These are phyloP conservation scores for Acer negundo DNA, from an alignment of 345 rosid species.

Conservation along the genomic window DNA sequence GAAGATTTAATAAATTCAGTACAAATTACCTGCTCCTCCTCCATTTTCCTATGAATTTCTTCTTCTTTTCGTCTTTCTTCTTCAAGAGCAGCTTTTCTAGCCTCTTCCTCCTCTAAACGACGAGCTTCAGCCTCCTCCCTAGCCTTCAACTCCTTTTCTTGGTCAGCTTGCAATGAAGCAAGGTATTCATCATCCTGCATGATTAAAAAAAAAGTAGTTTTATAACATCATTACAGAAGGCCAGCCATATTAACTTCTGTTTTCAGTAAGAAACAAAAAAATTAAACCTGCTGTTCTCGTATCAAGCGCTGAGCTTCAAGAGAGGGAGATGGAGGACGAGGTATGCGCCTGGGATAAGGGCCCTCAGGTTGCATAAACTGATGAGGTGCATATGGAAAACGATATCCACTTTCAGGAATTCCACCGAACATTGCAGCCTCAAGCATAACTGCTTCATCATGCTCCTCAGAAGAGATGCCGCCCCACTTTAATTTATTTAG, in stretches of 20 bases:
- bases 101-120: conserved; percentile 69
- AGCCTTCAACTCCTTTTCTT: conserved; percentile 86
- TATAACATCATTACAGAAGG: conserved; percentile 2
- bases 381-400: conserved; percentile 60
- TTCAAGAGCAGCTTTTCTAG: conserved; percentile 75
- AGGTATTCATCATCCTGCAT: conserved; percentile 95
- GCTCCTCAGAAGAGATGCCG: conserved; percentile 97
- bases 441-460: conserved; percentile 99
- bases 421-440: conserved; percentile 99
- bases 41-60: conserved; percentile 69
- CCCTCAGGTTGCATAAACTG: conserved; percentile 52
- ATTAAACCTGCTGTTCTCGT: conserved; percentile 92
- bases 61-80: conserved; percentile 75
- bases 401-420: conserved; percentile 82
- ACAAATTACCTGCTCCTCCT: conserved; percentile 79
- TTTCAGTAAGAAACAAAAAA: not conserved
- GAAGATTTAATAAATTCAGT: not conserved
- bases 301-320: conserved; percentile 93
- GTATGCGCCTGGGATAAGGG: conserved; percentile 49
- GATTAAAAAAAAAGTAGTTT: conserved; percentile 10
- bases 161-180: conserved; percentile 94
- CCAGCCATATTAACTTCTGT: not conserved
- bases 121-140: conserved; percentile 84
- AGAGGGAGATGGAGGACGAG: conserved; percentile 91
- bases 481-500: conserved; percentile 73